Evolutionary conservation across 176 grass and related monocot species (phyloP).

Genomic region (Canna indica): DNA sequence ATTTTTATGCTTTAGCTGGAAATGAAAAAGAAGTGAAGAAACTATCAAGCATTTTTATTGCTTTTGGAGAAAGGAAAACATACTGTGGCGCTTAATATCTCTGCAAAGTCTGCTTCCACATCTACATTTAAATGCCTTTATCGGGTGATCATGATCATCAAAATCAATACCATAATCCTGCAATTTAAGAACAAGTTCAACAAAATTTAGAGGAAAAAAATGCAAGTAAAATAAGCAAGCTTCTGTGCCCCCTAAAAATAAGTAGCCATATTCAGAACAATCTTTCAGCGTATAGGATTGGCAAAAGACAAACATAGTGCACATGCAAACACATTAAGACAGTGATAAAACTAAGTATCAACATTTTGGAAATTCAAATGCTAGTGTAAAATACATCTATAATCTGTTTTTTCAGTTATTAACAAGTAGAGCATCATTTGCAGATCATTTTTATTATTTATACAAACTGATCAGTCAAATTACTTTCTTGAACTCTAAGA

Average conservation of each 20-base stretch:
- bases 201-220: not conserved
- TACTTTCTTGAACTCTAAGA: too few relatives aligned
- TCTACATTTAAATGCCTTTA: slow-evolving; percentile 65
- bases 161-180: slow-evolving; percentile 93
- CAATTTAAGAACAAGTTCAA: not conserved
- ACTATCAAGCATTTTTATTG: not conserved
- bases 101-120: slow-evolving; percentile 65
- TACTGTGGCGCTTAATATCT: slow-evolving; percentile 43
- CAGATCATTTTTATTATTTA: too few relatives aligned
- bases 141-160: slow-evolving; percentile 61
- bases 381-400: too few relatives aligned
- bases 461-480: too few relatives aligned
- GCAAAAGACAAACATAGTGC: too few relatives aligned
- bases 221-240: not conserved
- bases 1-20: not conserved
- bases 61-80: slow-evolving; percentile 15
- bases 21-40: not conserved
- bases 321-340: too few relatives aligned
- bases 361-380: too few relatives aligned
- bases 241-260: not conserved
- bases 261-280: not conserved
- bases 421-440: too few relatives aligned
- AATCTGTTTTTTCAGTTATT: too few relatives aligned
- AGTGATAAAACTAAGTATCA: too few relatives aligned
- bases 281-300: not conserved